A percentile compares a stretch with the other conserved stretches of the same genome.
phyloP scores from a whole-genome alignment of 129 eudicot genomes.

The Centrapalus pauciflorus region DNA sequence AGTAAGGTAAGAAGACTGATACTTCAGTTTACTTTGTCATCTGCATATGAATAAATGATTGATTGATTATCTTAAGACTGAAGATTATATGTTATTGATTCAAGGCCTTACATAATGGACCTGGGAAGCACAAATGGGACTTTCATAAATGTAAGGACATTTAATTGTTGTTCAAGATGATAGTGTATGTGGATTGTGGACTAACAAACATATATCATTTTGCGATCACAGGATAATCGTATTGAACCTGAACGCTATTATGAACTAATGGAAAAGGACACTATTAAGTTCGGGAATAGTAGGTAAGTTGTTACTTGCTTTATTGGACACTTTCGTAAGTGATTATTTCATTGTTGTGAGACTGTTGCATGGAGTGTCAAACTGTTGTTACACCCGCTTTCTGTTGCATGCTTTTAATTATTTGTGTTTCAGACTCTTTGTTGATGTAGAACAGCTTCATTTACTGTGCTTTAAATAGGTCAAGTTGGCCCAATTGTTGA shows the following conservation, averaged over 20 bases:
- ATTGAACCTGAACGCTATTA: slow-evolving; percentile 88
- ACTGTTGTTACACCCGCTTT: neutral
- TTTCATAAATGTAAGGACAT: slow-evolving; percentile 63
- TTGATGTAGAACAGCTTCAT: too few relatives aligned
- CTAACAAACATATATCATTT: slow-evolving; percentile 2
- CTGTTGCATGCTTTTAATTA: neutral
- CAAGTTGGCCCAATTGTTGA: too few relatives aligned
- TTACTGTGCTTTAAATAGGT: too few relatives aligned
- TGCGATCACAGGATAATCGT: slow-evolving; percentile 62
- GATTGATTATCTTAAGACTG: neutral
- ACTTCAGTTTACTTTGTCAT: neutral
- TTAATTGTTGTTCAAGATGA: slow-evolving; percentile 1
- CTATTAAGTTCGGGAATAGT: slow-evolving; percentile 89
- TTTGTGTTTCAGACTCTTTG: neutral
- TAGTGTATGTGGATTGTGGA: slow-evolving; percentile 8
- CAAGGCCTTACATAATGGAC: slow-evolving; percentile 96
- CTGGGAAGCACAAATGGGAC: slow-evolving; percentile 98
- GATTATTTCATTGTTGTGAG: neutral
- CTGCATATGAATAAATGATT: too few relatives aligned
- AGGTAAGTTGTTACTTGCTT: slow-evolving; percentile 46
- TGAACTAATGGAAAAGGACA: slow-evolving; percentile 84
- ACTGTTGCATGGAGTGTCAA: neutral
- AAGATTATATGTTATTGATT: neutral
- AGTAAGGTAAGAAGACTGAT: slow-evolving; percentile 44
- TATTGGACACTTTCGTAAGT: neutral